phyloP scores from a whole-genome alignment of 2,329 filamentous ascomycete species.

The Colletotrichum sp. region DNA sequence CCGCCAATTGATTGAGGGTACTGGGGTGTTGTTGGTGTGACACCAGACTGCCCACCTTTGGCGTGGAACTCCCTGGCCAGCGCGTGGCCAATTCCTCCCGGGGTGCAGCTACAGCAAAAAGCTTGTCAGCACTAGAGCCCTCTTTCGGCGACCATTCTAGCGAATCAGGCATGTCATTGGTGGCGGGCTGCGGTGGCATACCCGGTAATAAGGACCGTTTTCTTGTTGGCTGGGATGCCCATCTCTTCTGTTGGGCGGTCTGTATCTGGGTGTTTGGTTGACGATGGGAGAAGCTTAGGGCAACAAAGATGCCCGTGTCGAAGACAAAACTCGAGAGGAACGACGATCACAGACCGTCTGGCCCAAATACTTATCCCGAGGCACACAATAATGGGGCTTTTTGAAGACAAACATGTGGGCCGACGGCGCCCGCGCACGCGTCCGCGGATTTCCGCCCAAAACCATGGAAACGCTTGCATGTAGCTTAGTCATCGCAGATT shows the following conservation, averaged over 20 bases:
- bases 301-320: neutral
- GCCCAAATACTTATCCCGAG: neutral
- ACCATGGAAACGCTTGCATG: neutral
- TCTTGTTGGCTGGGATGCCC: slow-evolving; percentile 30
- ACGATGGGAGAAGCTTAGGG: neutral
- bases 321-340: neutral
- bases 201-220: slow-evolving; percentile 56
- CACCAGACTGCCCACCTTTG: slow-evolving; percentile 42
- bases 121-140: neutral
- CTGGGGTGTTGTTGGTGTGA: neutral
- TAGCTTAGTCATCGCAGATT: neutral
- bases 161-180: neutral
- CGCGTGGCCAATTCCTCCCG: slow-evolving; percentile 63
- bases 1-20: neutral
- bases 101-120: slow-evolving; percentile 51
- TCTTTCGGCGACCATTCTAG: neutral
- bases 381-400: neutral
- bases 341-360: neutral
- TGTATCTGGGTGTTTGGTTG: neutral
- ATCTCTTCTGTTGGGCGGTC: neutral
- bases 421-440: neutral
- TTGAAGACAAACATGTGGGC: neutral
- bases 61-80: slow-evolving; percentile 58
- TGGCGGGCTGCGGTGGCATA: slow-evolving; percentile 27
- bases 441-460: neutral